phyloP scores from a whole-genome alignment of 2,329 filamentous ascomycete genomes.

The Macrophomina tecta region DNA sequence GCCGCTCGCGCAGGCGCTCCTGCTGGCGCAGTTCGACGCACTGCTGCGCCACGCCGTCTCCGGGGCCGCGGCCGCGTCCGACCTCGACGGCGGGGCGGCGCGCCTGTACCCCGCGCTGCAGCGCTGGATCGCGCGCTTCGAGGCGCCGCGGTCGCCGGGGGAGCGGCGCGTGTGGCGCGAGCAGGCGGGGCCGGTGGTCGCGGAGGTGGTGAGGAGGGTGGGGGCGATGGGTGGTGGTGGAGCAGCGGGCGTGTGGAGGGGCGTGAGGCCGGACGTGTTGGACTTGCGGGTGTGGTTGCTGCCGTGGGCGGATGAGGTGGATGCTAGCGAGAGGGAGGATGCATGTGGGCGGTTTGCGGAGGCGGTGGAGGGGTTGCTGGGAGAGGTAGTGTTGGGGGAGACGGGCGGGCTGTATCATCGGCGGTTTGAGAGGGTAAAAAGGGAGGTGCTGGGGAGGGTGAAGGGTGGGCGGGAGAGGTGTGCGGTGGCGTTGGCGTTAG shows the following conservation, averaged over 20 bases:
- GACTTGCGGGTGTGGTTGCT: neutral
- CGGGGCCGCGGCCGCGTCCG: too few relatives aligned
- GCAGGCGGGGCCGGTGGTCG: neutral
- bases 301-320: neutral
- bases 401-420: neutral
- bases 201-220: neutral
- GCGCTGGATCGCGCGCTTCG: neutral
- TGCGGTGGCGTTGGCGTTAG: neutral
- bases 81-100: too few relatives aligned
- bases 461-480: neutral
- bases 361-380: neutral
- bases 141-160: neutral
- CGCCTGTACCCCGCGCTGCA: too few relatives aligned
- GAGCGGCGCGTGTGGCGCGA: neutral
- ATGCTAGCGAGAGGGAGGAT: neutral
- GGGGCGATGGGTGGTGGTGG: neutral
- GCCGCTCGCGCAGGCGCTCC: neutral
- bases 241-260: too few relatives aligned
- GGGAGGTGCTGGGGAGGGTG: neutral
- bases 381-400: neutral
- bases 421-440: neutral
- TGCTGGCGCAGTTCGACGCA: too few relatives aligned
- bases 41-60: too few relatives aligned
- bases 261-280: neutral
- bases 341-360: neutral